Base-by-base conservation (phyloP, 352 stramenopile genomes). In the Phytopythium aichiense region DNA sequence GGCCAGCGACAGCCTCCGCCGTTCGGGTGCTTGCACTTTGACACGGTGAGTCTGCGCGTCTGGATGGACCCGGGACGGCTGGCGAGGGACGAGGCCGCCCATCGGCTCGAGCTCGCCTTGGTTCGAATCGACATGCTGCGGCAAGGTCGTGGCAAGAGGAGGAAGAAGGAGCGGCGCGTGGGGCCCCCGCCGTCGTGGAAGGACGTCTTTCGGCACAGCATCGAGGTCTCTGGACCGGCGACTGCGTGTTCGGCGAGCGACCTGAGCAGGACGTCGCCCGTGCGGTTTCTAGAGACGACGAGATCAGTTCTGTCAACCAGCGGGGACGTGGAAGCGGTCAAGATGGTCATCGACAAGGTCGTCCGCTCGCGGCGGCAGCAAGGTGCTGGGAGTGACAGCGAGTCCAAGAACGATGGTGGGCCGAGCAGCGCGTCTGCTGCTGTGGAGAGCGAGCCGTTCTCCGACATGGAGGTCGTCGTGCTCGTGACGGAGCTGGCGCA, bases 61-160 rank as follows among this genome's bases (percentile, higher is more conserved):
- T 82, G 74, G 74, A 63, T 82, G 25, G 69, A 82, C 8, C 66
- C 67, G 9, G 51, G 60, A 12, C 45, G 66, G 18, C 23, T 56
- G 1, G 11, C 40, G 31, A 33, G 43, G 2, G 13, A 31, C 0
- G 43, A 35, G 0, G 43, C 61, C 30, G 71, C 65, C 5, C 37
- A 59, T 12, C 33, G 0, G 25, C 76, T 11, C 46, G 68, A 37
- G 49, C 56, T 12, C 61, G 66, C 12, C 6, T 25, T 63, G 0
- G 25, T 54, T 7, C 45, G n/a, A 30, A 43, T 37, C 2, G 35
- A 25, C 45, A 20, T 16, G 5, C 25, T 37, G 7, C 25, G 25
- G 3, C 15, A 7, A 5, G 13, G 25, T 16, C 6, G 8, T 3
- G 22, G 20, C 3, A 63, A 56, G n/a, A 42, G 15, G 15, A 40